A percentile compares a stretch with the other conserved stretches of the same genome.
phyloP scores from a whole-genome alignment of 2,329 filamentous ascomycete genomes.

The Talaromyces piceae region DNA sequence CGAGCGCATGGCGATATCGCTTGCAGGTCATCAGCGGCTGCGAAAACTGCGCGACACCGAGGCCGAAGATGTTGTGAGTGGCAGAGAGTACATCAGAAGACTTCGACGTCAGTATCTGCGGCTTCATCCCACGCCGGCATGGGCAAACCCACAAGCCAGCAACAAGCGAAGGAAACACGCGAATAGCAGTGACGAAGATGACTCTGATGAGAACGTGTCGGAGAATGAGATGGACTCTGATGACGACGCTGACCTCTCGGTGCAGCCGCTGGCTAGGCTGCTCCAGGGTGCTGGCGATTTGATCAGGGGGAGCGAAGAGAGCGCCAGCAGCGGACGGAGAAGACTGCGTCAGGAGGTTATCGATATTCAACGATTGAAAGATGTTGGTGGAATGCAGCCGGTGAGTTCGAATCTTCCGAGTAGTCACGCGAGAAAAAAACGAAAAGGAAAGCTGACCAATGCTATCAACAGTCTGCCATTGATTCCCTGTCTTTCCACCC shows the following conservation, averaged over 20 bases:
- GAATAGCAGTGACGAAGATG: conserved; percentile 21
- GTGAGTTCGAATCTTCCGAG: conserved; percentile 30
- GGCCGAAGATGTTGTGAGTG: conserved; percentile 76
- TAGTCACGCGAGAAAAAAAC: neutral
- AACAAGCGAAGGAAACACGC: conserved; percentile 40
- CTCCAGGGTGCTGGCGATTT: conserved; percentile 68
- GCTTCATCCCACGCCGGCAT: conserved; percentile 55
- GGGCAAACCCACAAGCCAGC: conserved; percentile 46
- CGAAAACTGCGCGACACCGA: conserved; percentile 77
- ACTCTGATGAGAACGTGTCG: conserved; percentile 18
- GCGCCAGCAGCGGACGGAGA: conserved; percentile 50
- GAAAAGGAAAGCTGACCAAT: too few relatives aligned
- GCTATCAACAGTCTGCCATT: conserved; percentile 61
- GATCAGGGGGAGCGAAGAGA: conserved; percentile 43
- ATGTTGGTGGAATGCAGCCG: conserved; percentile 71
- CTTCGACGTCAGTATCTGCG: conserved; percentile 68
- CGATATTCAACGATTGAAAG: conserved; percentile 81
- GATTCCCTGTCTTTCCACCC: conserved; percentile 86
- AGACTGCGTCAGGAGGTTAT: conserved; percentile 80
- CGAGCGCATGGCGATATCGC: conserved; percentile 74
- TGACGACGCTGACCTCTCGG: conserved; percentile 47
- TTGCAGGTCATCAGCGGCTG: conserved; percentile 66
- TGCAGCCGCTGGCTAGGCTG: conserved; percentile 70
- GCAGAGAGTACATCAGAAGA: conserved; percentile 74
- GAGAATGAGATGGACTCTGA: conserved; percentile 50